Evolutionary conservation across 2,329 filamentous ascomycete species (phyloP).

Genomic region (Helicocarpus griseus): DNA sequence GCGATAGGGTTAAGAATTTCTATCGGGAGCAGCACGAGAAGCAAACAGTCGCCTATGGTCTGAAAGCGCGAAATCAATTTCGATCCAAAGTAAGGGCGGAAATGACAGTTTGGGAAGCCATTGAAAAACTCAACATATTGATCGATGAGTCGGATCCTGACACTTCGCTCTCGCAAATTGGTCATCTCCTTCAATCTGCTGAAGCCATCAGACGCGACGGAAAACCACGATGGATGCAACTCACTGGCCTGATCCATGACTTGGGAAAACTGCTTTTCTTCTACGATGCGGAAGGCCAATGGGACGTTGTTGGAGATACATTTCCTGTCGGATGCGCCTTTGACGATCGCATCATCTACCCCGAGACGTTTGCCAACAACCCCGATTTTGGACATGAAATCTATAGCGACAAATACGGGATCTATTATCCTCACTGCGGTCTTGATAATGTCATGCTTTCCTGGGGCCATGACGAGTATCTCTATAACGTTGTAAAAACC

Average conservation of each 20-base stretch:
- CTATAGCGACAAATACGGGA: constrained; percentile 67
- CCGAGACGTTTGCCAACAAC: constrained; percentile 63
- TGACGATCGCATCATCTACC: constrained; percentile 69
- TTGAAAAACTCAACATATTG: constrained; percentile 84
- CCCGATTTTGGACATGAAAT: constrained; percentile 62
- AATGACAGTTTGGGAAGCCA: constrained; percentile 85
- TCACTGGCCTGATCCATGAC: constrained; percentile 28
- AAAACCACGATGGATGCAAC: constrained; percentile 25
- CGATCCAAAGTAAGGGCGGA: constrained; percentile 57
- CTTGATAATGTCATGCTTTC: constrained; percentile 81
- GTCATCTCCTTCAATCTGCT: constrained; percentile 79
- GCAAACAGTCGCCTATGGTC: constrained; percentile 56
- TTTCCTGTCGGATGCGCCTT: constrained; percentile 39
- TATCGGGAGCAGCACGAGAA: constrained; percentile 57
- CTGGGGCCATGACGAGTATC: constrained; percentile 55
- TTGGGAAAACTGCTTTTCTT: constrained; percentile 24
- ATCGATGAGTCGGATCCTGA: constrained; percentile 89
- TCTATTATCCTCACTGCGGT: constrained; percentile 70
- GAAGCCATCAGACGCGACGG: constrained; percentile 79
- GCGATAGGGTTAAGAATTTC: constrained; percentile 69
- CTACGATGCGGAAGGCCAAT: constrained; percentile 69
- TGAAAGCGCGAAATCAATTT: constrained; percentile 67
- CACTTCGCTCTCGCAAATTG: constrained; percentile 77
- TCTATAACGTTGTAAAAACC: constrained; percentile 74
- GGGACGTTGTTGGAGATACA: constrained; percentile 73